Base-by-base conservation (phyloP, 306 rosid genomes). In the Leucaena leucocephala region DNA sequence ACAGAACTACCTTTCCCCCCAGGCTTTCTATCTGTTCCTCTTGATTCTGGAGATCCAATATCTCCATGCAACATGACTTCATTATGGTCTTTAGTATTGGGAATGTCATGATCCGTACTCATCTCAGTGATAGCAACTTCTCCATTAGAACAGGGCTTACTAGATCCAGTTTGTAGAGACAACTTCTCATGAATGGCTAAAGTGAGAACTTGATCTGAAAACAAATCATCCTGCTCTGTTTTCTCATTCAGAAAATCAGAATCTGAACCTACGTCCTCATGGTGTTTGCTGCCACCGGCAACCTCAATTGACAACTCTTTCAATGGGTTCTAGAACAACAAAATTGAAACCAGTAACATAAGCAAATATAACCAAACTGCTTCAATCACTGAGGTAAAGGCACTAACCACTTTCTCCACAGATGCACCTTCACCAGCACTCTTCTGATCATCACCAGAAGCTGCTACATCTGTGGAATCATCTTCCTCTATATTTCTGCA, bases 401-500 rank as follows among this genome's bases (percentile, higher is more conserved):
- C 77, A 89, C 85, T 86, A 71, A 83, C 88, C 88, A 79, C 86
- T 81, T 91, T 90, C 67, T 80, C 93, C 13, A 78, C 74, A 50
- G 86, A 88, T 65, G 89, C 84, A 76, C 78, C 84, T 85, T 84
- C 97, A 46, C 86, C 79, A 76, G 88, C 75, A 76, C 80, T 76
- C 80, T 81, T 92, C 80, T 82, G 76, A 78, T 84, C 89, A 36
- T 83, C 88, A 76, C 78, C 87, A 77, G 97, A 83, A 84, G 83
- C 89, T 83, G 91, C 93, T 71, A 90, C 86, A 77, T 76, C 91
- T 43, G 80, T 70, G 49, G 93, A 77, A 73, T 63, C 89, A 82
- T 90, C 97, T 80, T 87, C 94, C 86, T 92, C 90, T 80, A 86
- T 73, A 79, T 87, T 86, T 89, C 99, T 96, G 97, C 84, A 80